Percentiles rank a stretch among this genome's conserved stretches.
phyloP scores from a whole-genome alignment of 345 rosid species.

The Citrus glauca region DNA sequence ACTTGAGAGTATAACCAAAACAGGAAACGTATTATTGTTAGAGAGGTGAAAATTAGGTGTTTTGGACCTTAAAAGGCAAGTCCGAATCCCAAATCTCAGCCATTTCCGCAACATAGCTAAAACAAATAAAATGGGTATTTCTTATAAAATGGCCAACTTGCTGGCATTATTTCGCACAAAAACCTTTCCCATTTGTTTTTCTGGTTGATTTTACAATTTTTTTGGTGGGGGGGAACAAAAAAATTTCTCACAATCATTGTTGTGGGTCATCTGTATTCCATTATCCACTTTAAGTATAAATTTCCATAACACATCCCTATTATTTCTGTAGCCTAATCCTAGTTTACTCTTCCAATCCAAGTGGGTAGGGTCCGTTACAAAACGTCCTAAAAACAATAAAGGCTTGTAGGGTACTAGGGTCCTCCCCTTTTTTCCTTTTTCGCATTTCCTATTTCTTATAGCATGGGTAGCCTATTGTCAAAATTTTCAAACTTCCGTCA shows the following conservation, averaged over 20 bases:
- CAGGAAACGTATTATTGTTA: not conserved
- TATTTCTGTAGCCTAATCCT: constrained; percentile 4
- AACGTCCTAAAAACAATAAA: constrained; percentile 17
- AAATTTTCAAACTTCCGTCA: too few relatives aligned
- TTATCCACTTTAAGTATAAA: not conserved
- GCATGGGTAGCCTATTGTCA: too few relatives aligned
- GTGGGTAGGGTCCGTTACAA: constrained; percentile 49
- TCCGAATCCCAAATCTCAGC: not conserved
- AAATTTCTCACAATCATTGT: constrained; percentile 33
- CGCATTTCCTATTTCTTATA: too few relatives aligned
- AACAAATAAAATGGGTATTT: too few relatives aligned
- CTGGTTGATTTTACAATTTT: not conserved
- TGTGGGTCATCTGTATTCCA: constrained; percentile 36
- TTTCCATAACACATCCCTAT: not conserved
- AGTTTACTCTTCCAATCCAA: not conserved
- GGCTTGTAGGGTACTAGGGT: constrained; percentile 38
- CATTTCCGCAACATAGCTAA: too few relatives aligned
- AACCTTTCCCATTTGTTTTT: not conserved
- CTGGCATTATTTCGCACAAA: not conserved
- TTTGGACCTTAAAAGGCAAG: not conserved
- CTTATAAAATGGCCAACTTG: not conserved
- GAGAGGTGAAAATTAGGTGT: too few relatives aligned
- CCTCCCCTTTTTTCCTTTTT: not conserved
- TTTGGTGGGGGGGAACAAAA: not conserved
- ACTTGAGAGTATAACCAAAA: not conserved